Base-by-base conservation (phyloP, 768 basidiomycete species). In the Pisolithus marmoratus region DNA sequence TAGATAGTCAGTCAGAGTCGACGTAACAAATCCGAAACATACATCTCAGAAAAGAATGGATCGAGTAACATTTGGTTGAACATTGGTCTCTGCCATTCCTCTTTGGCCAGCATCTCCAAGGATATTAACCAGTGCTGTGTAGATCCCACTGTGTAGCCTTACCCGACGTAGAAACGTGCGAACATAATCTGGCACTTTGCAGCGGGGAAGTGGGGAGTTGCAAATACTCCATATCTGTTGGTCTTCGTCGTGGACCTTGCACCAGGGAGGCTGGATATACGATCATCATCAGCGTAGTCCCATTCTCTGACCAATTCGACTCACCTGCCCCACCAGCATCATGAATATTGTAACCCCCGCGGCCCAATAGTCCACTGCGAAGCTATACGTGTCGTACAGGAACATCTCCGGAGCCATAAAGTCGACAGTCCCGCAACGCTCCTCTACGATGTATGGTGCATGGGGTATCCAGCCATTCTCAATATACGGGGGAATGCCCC, bases 381-480 rank as follows among this genome's bases (percentile, higher is more conserved):
- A 56, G 19, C 55, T 44, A 27, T 56, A 56, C 23, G 29, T 20
- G 12, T 19, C 9, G 19, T 37, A 29, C 11, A 42, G 5, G 3
- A 54, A 50, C 19, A 56, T 38, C 53, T 56, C 55, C 6, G 55
- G 55, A 31, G 55, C 55, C 53, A 54, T 54, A 11, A 54, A 54
- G 15, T 36, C 37, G 9, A 45, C 6, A 8, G 55, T 56, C 9
- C 55, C 55, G 14, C 53, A 56, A 27, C 42, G 19, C 6, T 31
- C 38, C 19, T 29, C 40, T 12, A 48, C 37, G 2, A 54, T 24
- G 15, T 50, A 56, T 3, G 55, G 53, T 2, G 38, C 38, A 17
- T 54, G 48, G 4, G 55, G 54, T 15, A 50, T 15, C 17, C 38
- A 23, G 4, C 48, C 53, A 8, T 41, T 49, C 19, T 31, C 31